Base-by-base conservation (phyloP, 768 basidiomycete species). In the Symmetrospora coprosmae region DNA sequence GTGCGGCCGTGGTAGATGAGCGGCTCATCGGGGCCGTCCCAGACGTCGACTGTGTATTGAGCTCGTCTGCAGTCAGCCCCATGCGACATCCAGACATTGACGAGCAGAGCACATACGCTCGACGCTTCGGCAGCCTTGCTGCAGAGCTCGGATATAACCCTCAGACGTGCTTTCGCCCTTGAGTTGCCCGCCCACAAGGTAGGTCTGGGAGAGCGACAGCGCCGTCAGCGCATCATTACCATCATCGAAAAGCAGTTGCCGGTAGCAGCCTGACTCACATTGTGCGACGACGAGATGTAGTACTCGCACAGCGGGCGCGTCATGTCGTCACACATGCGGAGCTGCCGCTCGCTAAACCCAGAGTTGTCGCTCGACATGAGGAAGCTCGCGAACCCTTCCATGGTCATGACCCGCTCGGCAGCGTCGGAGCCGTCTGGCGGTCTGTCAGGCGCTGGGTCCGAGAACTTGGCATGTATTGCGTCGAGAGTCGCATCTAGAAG, bases 71-170 rank as follows among this genome's bases (percentile, higher is more conserved):
- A n/a, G n/a, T n/a, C n/a, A n/a, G 37, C 11, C 16, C 4, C 2
- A 8, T 5, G 11, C 4, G 2, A 14, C n/a, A n/a, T n/a, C n/a
- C 0, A 13, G 1, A 27, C 16, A 8, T n/a, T 23, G 4, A 33
- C 50, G 17, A 25, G 23, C 25, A 37, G 33, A 4, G 11, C 1
- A 78, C 85, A 65, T 66, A 90, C 91, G 72, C 72, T 97, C 91
- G 28, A 97, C 91, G 58, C 86, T 88, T n/a, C 91, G 80, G 70
- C 90, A 92, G 34, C 87, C 81, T 49, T 85, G 86, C 39, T 94
- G 76, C 38, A 96, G 74, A 0, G 90, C 90, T 0, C 92, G 78
- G 58, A 96, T 89, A 70, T 97, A 97, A 0, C 92, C 81, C 68
- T 94, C 91, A 27, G 87, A 81, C 0, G 90, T 90, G 63, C 86